Evolutionary conservation across 257 asterid genomes (phyloP), one percentile per base, ranked within the genome.

Genomic region (Anisodus tanguticus): DNA sequence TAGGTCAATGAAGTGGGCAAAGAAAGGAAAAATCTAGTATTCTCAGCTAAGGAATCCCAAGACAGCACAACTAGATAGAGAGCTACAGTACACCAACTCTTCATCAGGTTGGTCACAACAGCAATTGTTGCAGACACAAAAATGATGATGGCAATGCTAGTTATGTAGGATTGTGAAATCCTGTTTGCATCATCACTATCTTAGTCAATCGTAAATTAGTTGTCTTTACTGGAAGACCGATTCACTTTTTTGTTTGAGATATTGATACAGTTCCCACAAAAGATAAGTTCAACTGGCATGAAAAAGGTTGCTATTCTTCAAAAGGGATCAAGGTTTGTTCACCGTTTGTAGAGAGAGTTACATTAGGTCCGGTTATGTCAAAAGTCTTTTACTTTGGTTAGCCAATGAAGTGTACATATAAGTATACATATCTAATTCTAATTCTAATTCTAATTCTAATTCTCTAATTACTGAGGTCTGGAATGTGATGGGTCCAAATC

Each of bases 241-340:
- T 31, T 35, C 72, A 66, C 72, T 6, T 10, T 4, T 31, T 66
- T 62, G 13, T 31, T 66, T 35, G 66, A 41, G 6, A 41, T 5
- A 41, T 66, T 66, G 47, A 26, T 66, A 31, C 17, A 5, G 72
- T 12, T 66, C 17, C n/a, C 47, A 31, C 9, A 66, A 31, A 66
- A 66, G 72, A 12, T 66, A 66, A 66, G 45, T 31, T 66, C 72
- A 66, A 66, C 72, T 66, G 45, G 72, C 45, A 66, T 66, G 45
- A 31, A 31, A 22, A 59, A 66, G 5, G 45, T 66, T 31, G 17
- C 41, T 66, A 11, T 66, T 31, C 72, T 66, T 31, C 45, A 11
- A 66, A 66, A 66, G n/a, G 72, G 45, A 45, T 11, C 9, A 66
- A 31, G n/a, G 9, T 22, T 22, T 62, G 9, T 9, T 22, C 69